These are phyloP conservation scores for Tieghemostelium lacteum DNA, from an alignment of 78 protist species.

Conservation along the genomic window DNA sequence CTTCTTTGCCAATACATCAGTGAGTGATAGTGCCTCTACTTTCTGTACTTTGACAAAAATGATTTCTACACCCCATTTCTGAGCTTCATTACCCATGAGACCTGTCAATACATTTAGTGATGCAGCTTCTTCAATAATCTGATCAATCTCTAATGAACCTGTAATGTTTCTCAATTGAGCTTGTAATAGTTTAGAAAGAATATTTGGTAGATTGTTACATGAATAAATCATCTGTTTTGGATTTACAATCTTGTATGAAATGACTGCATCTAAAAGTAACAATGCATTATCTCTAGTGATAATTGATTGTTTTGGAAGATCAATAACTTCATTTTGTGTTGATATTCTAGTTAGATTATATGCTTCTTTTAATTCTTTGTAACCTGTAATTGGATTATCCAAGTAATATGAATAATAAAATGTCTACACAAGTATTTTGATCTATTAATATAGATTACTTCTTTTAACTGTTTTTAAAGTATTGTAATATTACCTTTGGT, in stretches of 20 bases:
- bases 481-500: background rate
- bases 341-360: slow-evolving; percentile 12
- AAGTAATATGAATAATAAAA: slow-evolving; percentile 25
- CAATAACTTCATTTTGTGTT: slow-evolving; percentile 30
- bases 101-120: slow-evolving; percentile 6
- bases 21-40: slow-evolving; percentile 1
- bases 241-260: slow-evolving; percentile 18
- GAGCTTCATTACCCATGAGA: slow-evolving; percentile 5
- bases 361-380: slow-evolving; percentile 17
- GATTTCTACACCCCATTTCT: slow-evolving; percentile 17
- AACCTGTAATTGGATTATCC: slow-evolving; percentile 9
- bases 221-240: slow-evolving; percentile 25
- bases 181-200: slow-evolving; percentile 17
- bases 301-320: slow-evolving; percentile 16
- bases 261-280: slow-evolving; percentile 16
- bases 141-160: slow-evolving; percentile 21
- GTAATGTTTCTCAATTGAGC: slow-evolving; percentile 18
- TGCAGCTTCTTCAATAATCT: slow-evolving; percentile 10
- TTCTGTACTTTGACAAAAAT: slow-evolving; percentile 16
- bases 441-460: no score
- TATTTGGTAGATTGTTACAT: slow-evolving; percentile 28
- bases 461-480: no score
- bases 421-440: background rate
- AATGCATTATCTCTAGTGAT: slow-evolving; percentile 29
- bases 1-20: background rate